Conservation (phyloP, 306 rosid species). For the Cicer chorassanicum region DNA sequence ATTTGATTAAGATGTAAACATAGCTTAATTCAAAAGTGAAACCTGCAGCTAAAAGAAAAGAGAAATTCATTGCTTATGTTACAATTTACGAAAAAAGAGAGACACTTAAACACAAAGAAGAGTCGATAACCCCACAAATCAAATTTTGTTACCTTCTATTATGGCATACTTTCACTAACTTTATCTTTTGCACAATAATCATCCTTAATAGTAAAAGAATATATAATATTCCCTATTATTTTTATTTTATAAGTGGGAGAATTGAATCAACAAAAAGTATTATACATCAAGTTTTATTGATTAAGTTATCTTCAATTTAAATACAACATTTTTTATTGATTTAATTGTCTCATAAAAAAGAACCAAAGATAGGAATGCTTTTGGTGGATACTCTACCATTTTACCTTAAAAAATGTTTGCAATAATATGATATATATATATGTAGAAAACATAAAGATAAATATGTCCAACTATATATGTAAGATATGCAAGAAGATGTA, state of each 20-base stretch:
- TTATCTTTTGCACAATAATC: conserved; percentile 37
- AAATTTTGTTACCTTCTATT: conserved; percentile 36
- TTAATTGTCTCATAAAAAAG: no score
- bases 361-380: no score
- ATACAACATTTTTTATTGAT: no score
- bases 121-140: conserved; percentile 39
- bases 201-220: conserved; percentile 21
- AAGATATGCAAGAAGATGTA: conserved; percentile 27
- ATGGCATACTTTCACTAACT: conserved; percentile 40
- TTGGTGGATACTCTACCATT: no score
- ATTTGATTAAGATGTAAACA: conserved; percentile 13
- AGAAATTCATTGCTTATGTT: conserved; percentile 14
- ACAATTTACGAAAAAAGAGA: conserved; percentile 19
- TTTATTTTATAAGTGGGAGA: no score
- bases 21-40: conserved; percentile 35
- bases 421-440: not conserved
- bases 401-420: conserved; percentile 34
- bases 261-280: no score
- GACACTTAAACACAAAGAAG: conserved; percentile 29
- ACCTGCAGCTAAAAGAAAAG: not conserved
- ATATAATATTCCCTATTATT: not conserved
- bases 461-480: conserved; percentile 9
- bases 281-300: no score
- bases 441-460: conserved; percentile 37
- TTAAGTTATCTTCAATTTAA: no score